Evolutionary conservation across 169 alveolate species (phyloP).

Genomic region (Plasmodium fragile): DNA sequence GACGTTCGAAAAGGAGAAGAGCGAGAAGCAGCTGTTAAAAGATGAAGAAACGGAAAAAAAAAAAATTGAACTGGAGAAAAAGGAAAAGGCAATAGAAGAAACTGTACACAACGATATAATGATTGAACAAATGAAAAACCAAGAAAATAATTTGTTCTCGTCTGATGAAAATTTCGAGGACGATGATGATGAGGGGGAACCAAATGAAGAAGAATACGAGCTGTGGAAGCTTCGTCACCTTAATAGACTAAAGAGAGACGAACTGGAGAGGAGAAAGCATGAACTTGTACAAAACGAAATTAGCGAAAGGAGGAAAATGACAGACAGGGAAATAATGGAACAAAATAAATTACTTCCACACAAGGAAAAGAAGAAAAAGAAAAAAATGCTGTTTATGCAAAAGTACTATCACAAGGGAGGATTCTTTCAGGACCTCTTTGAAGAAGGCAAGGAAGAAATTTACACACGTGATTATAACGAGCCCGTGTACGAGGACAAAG

Average conservation of each 20-base stretch:
- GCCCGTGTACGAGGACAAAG: slow-evolving; percentile 88
- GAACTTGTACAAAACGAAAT: slow-evolving; percentile 72
- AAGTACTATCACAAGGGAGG: slow-evolving; percentile 92
- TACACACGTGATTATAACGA: slow-evolving; percentile 89
- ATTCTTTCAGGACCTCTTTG: slow-evolving; percentile 89
- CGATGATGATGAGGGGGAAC: slow-evolving; percentile 43
- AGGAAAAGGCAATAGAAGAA: slow-evolving; percentile 58
- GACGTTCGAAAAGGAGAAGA: slow-evolving; percentile 11
- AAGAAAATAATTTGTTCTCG: slow-evolving; percentile 52
- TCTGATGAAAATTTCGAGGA: slow-evolving; percentile 75
- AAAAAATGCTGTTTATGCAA: slow-evolving; percentile 87
- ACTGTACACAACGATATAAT: slow-evolving; percentile 34
- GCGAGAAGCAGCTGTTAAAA: slow-evolving; percentile 2
- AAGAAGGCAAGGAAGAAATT: slow-evolving; percentile 89
- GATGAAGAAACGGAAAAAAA: slow-evolving; percentile 14
- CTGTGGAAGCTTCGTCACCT: slow-evolving; percentile 88
- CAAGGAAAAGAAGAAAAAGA: slow-evolving; percentile 35
- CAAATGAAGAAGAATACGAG: slow-evolving; percentile 78
- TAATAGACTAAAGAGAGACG: slow-evolving; percentile 84
- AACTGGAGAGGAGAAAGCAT: slow-evolving; percentile 78
- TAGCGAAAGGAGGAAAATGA: slow-evolving; percentile 40
- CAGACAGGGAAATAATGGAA: slow-evolving; percentile 61
- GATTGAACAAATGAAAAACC: slow-evolving; percentile 27
- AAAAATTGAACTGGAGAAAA: slow-evolving; percentile 48
- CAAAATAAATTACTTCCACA: slow-evolving; percentile 49